phyloP scores from a whole-genome alignment of 331 rosid species.

The Acacia concinna region DNA sequence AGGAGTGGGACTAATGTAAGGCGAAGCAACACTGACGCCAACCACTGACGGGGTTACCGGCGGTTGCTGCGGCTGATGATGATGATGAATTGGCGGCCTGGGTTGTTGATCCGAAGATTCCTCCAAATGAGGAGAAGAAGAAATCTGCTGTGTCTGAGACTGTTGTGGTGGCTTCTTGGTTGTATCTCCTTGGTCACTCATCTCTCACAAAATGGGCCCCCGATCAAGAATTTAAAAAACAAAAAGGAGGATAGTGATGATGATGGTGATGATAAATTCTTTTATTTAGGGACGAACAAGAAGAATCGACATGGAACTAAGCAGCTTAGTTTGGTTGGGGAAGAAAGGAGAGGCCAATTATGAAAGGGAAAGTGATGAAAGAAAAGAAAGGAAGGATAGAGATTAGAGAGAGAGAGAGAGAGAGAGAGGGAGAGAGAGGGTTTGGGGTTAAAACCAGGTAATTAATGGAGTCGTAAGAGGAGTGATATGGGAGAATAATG shows the following conservation, averaged over 20 bases:
- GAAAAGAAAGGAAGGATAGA: slow-evolving; percentile 30
- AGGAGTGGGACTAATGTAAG: slow-evolving; percentile 51
- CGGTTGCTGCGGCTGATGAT: not conserved
- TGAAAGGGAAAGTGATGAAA: slow-evolving; percentile 29
- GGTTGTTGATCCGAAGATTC: slow-evolving; percentile 47
- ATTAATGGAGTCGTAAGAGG: slow-evolving; percentile 29
- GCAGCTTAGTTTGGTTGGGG: not conserved
- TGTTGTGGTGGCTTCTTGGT: slow-evolving; percentile 53
- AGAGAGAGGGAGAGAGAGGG: slow-evolving; percentile 39
- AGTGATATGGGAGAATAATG: slow-evolving; percentile 13
- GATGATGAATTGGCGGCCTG: slow-evolving; percentile 43
- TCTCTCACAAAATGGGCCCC: slow-evolving; percentile 51
- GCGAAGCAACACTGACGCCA: slow-evolving; percentile 44
- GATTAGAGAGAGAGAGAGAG: slow-evolving; percentile 43
- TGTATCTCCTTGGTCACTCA: slow-evolving; percentile 75
- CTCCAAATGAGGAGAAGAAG: slow-evolving; percentile 64
- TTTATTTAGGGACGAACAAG: slow-evolving; percentile 32
- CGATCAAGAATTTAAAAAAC: not conserved
- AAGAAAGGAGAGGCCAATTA: slow-evolving; percentile 9
- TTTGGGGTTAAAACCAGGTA: slow-evolving; percentile 48
- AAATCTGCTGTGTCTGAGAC: slow-evolving; percentile 42
- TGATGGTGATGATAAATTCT: not conserved
- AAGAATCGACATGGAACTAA: slow-evolving; percentile 42
- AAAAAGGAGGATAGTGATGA: not conserved
- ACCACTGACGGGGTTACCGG: slow-evolving; percentile 13